A percentile compares a stretch with the other conserved stretches of the same genome.
These are phyloP conservation scores for Spiraea crenata DNA, from an alignment of 331 rosid genomes.

Conservation along the genomic window DNA sequence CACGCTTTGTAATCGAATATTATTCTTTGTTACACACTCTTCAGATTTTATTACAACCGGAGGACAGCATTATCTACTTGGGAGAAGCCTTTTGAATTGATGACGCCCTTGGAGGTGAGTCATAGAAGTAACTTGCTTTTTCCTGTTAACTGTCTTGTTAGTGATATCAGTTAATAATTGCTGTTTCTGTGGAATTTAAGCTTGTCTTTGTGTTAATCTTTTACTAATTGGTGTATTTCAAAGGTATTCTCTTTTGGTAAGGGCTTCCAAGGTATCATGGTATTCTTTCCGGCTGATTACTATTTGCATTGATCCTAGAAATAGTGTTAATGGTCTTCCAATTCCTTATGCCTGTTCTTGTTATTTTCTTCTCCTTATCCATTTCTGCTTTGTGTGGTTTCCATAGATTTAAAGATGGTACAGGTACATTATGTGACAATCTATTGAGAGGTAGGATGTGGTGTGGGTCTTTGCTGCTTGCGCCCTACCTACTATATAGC, in stretches of 20 bases:
- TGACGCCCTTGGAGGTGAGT: conserved; percentile 92
- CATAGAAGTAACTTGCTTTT: conserved; percentile 28
- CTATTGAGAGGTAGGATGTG: conserved; percentile 83
- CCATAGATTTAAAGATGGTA: conserved; percentile 76
- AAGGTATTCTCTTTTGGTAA: conserved; percentile 32
- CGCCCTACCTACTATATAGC: conserved; percentile 64
- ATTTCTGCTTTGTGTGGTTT: conserved; percentile 41
- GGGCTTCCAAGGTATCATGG: conserved; percentile 33
- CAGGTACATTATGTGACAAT: conserved; percentile 81
- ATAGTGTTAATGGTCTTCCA: conserved; percentile 1
- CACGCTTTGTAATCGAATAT: conserved; percentile 2
- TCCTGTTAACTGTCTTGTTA: conserved; percentile 12
- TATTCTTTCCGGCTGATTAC: conserved; percentile 23
- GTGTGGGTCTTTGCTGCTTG: conserved; percentile 85
- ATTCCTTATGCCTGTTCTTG: conserved; percentile 16
- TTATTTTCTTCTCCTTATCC: conserved; percentile 31
- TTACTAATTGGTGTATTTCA: conserved; percentile 24
- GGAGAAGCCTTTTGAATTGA: conserved; percentile 91
- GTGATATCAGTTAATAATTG: conserved; percentile 26
- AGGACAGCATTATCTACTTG: conserved; percentile 77
- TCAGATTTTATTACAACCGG: conserved; percentile 84
- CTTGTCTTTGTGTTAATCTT: conserved; percentile 23
- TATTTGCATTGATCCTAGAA: conserved; percentile 22
- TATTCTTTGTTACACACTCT: conserved; percentile 21
- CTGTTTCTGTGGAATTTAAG: conserved; percentile 14